A percentile compares a stretch with the other conserved stretches of the same genome.
phyloP scores from a whole-genome alignment of 345 rosid genomes.

The Corchorus capsularis region DNA sequence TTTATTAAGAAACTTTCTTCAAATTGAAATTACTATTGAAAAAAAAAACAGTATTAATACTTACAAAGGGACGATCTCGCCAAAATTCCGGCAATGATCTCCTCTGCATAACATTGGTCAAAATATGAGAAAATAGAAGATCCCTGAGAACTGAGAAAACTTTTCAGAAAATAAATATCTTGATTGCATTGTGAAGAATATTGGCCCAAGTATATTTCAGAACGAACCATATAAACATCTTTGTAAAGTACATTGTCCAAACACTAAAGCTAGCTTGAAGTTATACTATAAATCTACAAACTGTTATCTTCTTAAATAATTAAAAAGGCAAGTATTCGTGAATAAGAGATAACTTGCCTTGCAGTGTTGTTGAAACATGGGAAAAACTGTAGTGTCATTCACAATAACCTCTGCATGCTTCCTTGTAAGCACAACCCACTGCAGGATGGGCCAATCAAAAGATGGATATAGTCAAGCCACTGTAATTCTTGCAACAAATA shows the following conservation, averaged over 20 bases:
- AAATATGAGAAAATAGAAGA: conserved; percentile 11
- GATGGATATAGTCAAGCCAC: not conserved
- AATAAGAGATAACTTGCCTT: conserved; percentile 53
- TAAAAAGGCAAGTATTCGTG: not conserved
- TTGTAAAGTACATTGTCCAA: not conserved
- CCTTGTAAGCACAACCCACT: conserved; percentile 94
- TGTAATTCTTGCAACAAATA: conserved; percentile 14
- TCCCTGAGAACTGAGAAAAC: conserved; percentile 12
- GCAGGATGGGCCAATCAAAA: conserved; percentile 30
- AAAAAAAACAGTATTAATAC: conserved; percentile 22
- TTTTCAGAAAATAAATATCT: not conserved
- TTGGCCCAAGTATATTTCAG: not conserved
- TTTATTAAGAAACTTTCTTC: not conserved
- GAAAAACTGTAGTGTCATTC: conserved; percentile 71
- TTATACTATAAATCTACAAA: not conserved
- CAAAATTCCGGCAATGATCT: conserved; percentile 90
- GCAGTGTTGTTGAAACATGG: conserved; percentile 88
- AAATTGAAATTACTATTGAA: not conserved
- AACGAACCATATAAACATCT: conserved; percentile 10
- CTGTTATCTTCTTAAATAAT: not conserved
- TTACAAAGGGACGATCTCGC: conserved; percentile 82
- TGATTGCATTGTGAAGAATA: not conserved
- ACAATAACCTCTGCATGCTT: conserved; percentile 88
- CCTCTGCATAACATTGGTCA: conserved; percentile 52
- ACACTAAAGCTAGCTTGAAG: not conserved